A percentile compares a stretch with the other conserved stretches of the same genome.
Evolutionary conservation across 106 monocot genomes (phyloP).

Genomic region (Dactylorhiza incarnata): DNA sequence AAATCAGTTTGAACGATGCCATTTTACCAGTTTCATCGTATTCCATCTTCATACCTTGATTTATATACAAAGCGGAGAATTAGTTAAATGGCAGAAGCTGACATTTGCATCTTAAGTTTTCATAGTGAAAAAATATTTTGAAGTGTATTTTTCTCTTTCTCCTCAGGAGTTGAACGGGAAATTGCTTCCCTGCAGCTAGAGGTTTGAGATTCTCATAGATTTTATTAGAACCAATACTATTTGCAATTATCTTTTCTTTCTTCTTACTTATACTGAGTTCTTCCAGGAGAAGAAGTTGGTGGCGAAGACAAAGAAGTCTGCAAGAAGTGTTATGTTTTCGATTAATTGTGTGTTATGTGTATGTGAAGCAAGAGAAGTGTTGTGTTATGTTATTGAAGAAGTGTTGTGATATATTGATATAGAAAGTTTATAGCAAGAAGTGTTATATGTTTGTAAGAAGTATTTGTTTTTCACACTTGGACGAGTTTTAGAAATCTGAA

Average conservation of each 20-base stretch:
- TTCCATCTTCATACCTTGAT: too few species aligned
- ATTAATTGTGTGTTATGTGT: too few species aligned
- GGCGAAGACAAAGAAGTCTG: conserved; percentile 14
- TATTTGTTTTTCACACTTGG: too few species aligned
- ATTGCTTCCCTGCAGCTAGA: conserved; percentile 17
- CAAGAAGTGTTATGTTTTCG: too few species aligned
- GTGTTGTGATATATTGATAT: too few species aligned
- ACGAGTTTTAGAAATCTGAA: too few species aligned
- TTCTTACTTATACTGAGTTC: not conserved
- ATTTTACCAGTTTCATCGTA: too few species aligned
- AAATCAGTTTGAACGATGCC: not conserved
- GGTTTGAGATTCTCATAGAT: not conserved
- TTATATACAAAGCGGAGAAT: not conserved
- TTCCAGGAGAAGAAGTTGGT: conserved; percentile 17
- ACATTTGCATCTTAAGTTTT: not conserved
- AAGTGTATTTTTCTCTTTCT: not conserved
- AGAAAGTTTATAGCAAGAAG: too few species aligned
- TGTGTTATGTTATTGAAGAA: too few species aligned
- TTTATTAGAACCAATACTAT: not conserved
- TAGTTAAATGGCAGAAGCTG: not conserved
- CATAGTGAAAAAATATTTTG: not conserved
- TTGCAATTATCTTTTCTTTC: not conserved
- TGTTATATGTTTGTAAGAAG: too few species aligned
- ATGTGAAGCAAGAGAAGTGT: too few species aligned
- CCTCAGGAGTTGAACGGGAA: conserved; percentile 14